phyloP scores from a whole-genome alignment of 768 basidiomycete genomes.

The Trichaptum fuscoviolaceum region DNA sequence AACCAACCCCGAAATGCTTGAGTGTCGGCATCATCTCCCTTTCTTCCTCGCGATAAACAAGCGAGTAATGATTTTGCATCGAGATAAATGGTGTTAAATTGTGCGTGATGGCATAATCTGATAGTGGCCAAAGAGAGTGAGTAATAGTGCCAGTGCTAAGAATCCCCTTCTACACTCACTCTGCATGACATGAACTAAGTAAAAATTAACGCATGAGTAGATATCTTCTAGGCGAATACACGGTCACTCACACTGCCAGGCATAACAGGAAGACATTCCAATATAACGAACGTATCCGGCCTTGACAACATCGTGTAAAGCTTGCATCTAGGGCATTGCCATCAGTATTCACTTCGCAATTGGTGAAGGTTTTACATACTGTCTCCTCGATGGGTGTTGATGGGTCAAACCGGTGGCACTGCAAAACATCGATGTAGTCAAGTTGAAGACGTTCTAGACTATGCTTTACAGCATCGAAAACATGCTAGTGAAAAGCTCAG shows the following conservation, averaged over 20 bases:
- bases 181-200: constrained; percentile 50
- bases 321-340: constrained; percentile 46
- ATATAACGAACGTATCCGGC: constrained; percentile 59
- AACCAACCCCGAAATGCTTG: constrained; percentile 49
- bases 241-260: constrained; percentile 44
- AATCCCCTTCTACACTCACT: constrained; percentile 28
- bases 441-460: constrained; percentile 36
- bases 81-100: constrained; percentile 57
- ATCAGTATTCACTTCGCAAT: constrained; percentile 5
- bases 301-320: constrained; percentile 62
- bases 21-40: constrained; percentile 58
- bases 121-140: neutral
- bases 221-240: neutral
- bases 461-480: constrained; percentile 50
- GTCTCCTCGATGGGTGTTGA: constrained; percentile 57
- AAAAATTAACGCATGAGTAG: neutral
- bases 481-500: constrained; percentile 31
- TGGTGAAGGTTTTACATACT: constrained; percentile 19
- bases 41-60: constrained; percentile 62
- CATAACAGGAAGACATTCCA: constrained; percentile 52
- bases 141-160: neutral
- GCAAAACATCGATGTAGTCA: constrained; percentile 57
- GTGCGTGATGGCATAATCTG: constrained; percentile 58
- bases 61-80: constrained; percentile 64
- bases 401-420: constrained; percentile 53